These are phyloP conservation scores for Darksidea phi DNA, from an alignment of 495 filamentous ascomycete species.

Conservation along the genomic window DNA sequence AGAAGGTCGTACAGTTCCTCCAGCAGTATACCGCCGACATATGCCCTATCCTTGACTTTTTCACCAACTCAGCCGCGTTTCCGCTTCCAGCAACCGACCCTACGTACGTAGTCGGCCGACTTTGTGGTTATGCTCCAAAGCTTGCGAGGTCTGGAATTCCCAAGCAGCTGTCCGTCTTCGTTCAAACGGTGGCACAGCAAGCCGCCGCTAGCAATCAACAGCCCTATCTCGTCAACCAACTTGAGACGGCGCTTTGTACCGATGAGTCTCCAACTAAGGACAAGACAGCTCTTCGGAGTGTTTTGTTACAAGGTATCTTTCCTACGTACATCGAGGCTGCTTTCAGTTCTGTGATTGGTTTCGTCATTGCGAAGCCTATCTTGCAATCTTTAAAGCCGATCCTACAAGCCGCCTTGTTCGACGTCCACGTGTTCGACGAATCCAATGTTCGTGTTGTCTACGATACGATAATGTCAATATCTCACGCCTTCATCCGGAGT, in stretches of 20 bases:
- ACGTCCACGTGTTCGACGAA: constrained; percentile 50
- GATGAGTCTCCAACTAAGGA: constrained; percentile 49
- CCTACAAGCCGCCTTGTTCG: constrained; percentile 51
- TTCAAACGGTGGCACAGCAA: constrained; percentile 63
- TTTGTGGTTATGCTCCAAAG: constrained; percentile 64
- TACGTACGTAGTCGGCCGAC: constrained; percentile 64
- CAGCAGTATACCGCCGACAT: constrained; percentile 67
- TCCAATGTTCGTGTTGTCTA: constrained; percentile 48
- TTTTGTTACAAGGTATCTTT: constrained; percentile 60
- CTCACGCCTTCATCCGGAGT: constrained; percentile 47
- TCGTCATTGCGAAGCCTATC: constrained; percentile 59
- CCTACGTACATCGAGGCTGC: constrained; percentile 61
- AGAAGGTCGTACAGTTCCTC: constrained; percentile 60
- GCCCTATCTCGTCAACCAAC: constrained; percentile 57
- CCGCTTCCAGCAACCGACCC: constrained; percentile 66
- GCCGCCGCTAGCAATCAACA: constrained; percentile 64
- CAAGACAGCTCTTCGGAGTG: constrained; percentile 55
- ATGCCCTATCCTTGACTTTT: constrained; percentile 62
- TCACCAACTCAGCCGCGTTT: constrained; percentile 64
- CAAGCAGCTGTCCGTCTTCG: constrained; percentile 60
- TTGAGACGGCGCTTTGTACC: constrained; percentile 56
- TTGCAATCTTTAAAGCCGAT: constrained; percentile 51
- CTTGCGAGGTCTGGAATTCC: constrained; percentile 52
- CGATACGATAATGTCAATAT: constrained; percentile 48
- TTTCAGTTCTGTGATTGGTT: constrained; percentile 54